Conservation (phyloP, 192 early-diverging fungal genomes). For the Rhizoclosmatium sp. region DNA sequence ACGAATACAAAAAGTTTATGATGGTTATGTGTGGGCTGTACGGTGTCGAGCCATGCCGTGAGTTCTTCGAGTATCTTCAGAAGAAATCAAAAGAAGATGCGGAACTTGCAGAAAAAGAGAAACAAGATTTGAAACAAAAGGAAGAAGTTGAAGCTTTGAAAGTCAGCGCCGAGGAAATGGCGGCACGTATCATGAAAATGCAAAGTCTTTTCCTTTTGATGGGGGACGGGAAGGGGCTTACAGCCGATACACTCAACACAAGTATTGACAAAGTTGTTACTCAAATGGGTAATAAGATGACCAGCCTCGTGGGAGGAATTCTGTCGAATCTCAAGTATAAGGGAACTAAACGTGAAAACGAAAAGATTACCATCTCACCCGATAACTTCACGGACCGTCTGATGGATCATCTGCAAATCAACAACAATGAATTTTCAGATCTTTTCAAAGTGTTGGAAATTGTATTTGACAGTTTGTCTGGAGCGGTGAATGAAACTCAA, state of each 20-base stretch:
- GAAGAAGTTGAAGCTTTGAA: conserved; percentile 5
- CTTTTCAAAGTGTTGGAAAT: conserved; percentile 14
- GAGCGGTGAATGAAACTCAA: not conserved
- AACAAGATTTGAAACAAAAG: not conserved
- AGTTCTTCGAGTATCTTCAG: conserved; percentile 19
- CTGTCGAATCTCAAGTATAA: conserved; percentile 17
- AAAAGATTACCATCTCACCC: conserved; percentile 12
- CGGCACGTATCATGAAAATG: conserved; percentile 8
- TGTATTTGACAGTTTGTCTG: conserved; percentile 11
- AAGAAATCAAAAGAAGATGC: conserved; percentile 14
- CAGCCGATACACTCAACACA: conserved; percentile 10
- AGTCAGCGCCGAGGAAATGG: conserved; percentile 8
- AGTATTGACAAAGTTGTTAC: conserved; percentile 6
- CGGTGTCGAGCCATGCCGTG: conserved; percentile 1
- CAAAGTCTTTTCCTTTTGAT: conserved; percentile 15
- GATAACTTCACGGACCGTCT: conserved; percentile 6
- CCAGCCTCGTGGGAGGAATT: not conserved
- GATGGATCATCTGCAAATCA: conserved; percentile 17
- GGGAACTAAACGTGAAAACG: conserved; percentile 18
- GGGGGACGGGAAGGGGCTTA: not conserved
- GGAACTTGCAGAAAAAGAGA: not conserved
- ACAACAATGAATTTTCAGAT: conserved; percentile 1
- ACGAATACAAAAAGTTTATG: conserved; percentile 42
- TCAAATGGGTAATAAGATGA: not conserved
- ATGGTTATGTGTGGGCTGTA: conserved; percentile 38